A percentile compares a stretch with the other conserved stretches of the same genome.
Evolutionary conservation across 2,329 filamentous ascomycete genomes (phyloP).

Genomic region (Hirsutella thompsonii): DNA sequence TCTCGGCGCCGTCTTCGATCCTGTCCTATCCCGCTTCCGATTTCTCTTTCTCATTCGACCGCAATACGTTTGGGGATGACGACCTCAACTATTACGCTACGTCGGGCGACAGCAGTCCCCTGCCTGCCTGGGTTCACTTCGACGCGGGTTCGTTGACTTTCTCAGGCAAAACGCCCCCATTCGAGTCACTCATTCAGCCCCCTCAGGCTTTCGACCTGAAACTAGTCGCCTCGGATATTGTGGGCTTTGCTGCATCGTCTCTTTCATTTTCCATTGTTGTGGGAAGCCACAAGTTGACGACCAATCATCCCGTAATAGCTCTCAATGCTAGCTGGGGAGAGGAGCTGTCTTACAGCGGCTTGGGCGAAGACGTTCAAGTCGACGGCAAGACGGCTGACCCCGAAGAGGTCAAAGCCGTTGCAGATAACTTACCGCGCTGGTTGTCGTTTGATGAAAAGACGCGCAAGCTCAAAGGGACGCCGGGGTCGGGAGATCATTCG

Average conservation of each 20-base stretch:
- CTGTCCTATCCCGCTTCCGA: slow-evolving; percentile 37
- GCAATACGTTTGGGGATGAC: slow-evolving; percentile 48
- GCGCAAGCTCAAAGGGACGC: slow-evolving; percentile 51
- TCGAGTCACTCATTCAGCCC: slow-evolving; percentile 48
- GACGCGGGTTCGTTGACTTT: slow-evolving; percentile 52
- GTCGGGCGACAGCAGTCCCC: slow-evolving; percentile 62
- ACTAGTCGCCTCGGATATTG: slow-evolving; percentile 65
- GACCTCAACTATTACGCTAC: slow-evolving; percentile 63
- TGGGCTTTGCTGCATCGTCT: slow-evolving; percentile 59
- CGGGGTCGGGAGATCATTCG: slow-evolving; percentile 43
- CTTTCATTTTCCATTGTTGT: slow-evolving; percentile 60
- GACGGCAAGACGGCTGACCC: slow-evolving; percentile 39
- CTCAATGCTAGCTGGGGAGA: slow-evolving; percentile 44
- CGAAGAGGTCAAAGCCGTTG: slow-evolving; percentile 39
- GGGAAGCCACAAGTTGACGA: slow-evolving; percentile 55
- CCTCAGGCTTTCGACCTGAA: slow-evolving; percentile 61
- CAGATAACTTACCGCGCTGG: slow-evolving; percentile 51
- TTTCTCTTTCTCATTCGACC: slow-evolving; percentile 41
- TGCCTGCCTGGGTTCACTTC: slow-evolving; percentile 79
- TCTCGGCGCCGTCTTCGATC: slow-evolving; percentile 47
- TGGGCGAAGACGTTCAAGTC: slow-evolving; percentile 39
- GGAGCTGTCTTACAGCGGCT: slow-evolving; percentile 36
- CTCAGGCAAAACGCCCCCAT: slow-evolving; percentile 54
- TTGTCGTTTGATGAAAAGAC: slow-evolving; percentile 49
- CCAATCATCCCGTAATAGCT: slow-evolving; percentile 41